Evolutionary conservation across 1,284 basidiomycete species (phyloP).

Genomic region (Rhodofomes roseus): DNA sequence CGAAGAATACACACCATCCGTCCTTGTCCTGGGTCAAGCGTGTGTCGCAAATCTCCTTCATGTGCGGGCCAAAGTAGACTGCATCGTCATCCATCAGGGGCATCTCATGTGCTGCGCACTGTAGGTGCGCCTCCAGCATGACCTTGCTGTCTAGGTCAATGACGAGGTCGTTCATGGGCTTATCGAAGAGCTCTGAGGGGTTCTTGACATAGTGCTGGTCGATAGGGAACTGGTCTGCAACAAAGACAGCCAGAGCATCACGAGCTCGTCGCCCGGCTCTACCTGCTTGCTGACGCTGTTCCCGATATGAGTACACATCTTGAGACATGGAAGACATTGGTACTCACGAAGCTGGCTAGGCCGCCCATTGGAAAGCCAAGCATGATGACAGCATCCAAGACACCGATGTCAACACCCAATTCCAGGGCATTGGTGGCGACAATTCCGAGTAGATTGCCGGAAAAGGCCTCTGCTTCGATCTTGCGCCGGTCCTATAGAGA

Average conservation of each 20-base stretch:
- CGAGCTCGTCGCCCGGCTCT: slow-evolving; percentile 81
- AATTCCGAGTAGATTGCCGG: slow-evolving; percentile 78
- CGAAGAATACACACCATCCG: slow-evolving; percentile 52
- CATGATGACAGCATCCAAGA: slow-evolving; percentile 86
- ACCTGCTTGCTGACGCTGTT: slow-evolving; percentile 83
- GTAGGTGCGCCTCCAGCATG: slow-evolving; percentile 81
- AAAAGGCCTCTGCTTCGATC: slow-evolving; percentile 87
- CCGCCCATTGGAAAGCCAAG: slow-evolving; percentile 78
- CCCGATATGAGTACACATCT: not conserved
- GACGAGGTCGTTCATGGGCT: slow-evolving; percentile 58
- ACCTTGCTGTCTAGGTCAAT: slow-evolving; percentile 76
- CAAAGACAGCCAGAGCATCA: slow-evolving; percentile 79
- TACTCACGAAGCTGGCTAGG: slow-evolving; percentile 69
- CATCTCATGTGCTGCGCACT: slow-evolving; percentile 88
- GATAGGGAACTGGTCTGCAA: slow-evolving; percentile 70
- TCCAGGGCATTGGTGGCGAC: slow-evolving; percentile 92
- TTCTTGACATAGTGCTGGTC: slow-evolving; percentile 78
- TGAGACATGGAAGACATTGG: slow-evolving; percentile 1
- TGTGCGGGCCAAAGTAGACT: slow-evolving; percentile 68
- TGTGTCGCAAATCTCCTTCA: slow-evolving; percentile 52
- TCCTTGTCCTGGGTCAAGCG: slow-evolving; percentile 60
- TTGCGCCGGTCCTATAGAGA: slow-evolving; percentile 66
- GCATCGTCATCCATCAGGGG: slow-evolving; percentile 69
- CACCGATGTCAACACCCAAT: slow-evolving; percentile 88
- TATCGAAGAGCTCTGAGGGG: slow-evolving; percentile 69